Base-by-base conservation (phyloP, 371 early-diverging fungal genomes). In the Circinella umbellata region DNA sequence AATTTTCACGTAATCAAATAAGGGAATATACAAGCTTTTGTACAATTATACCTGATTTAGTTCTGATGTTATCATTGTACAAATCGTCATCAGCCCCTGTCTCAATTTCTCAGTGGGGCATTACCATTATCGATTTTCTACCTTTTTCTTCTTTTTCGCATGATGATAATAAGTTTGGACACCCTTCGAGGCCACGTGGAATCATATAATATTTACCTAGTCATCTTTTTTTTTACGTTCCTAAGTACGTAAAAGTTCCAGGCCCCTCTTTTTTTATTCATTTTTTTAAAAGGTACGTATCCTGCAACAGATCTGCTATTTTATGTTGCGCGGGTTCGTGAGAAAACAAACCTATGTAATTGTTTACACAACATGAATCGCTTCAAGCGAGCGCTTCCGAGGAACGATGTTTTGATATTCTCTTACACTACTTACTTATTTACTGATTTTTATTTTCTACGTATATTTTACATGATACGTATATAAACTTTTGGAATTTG, bases 221-320 rank as follows among this genome's bases (percentile, higher is more conserved):
- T 27, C 27, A 27, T 27, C 27, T 27, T 27, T 27, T 27, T 27
- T 27, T 2, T 27, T 27, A 27, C 27, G 27, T 27, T 27, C 27
- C 27, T 27, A 27, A 0, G 27, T 27, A 27, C 0, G 27, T 27
- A 27, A 27, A 57, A 57, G 27, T 7, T 37, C 73, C 69, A 59
- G 73, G 69, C 10, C n/a, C 57, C 34, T 8, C 39, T 57, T 67
- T 39, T 11, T 37, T 60, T 57, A 62, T 37, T 63, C 51, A 17
- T 34, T 27, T 39, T 42, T 61, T 38, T 60, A 27, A 14, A 68
- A 69, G 69, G n/a, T 1, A 27, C 1, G 27, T 27, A 39, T 27
- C 47, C 42, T 67, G 11, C 34, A 57, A 42, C 42, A 1, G 14
- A 15, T 8, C 6, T 11, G 11, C 42, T 48, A 11, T 34, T 20